These are phyloP conservation scores for Colletotrichum sp. DNA, from an alignment of 2,329 filamentous ascomycete species.

Conservation along the genomic window DNA sequence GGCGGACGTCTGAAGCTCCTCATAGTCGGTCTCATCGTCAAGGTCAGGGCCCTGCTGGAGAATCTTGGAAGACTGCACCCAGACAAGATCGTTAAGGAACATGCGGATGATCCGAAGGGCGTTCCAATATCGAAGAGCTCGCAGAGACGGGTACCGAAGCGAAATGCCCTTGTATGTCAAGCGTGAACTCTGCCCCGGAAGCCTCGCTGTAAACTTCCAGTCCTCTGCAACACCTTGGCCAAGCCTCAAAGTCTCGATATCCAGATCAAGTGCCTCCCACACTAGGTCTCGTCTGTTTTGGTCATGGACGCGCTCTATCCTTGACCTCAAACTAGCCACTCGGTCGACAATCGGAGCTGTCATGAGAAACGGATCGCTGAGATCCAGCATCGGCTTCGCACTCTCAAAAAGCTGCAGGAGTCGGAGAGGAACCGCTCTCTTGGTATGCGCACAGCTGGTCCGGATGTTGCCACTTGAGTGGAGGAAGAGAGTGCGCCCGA, in stretches of 20 bases:
- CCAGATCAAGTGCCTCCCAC: conserved; percentile 24
- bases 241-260: conserved; percentile 14
- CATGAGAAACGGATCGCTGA: conserved; percentile 14
- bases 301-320: neutral
- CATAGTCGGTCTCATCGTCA: neutral
- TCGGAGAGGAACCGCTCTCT: conserved; percentile 22
- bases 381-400: conserved; percentile 14
- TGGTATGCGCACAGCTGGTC: conserved; percentile 29
- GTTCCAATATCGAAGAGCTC: conserved; percentile 29
- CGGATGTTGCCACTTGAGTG: conserved; percentile 31
- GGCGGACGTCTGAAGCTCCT: conserved; percentile 3
- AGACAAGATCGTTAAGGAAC: conserved; percentile 26
- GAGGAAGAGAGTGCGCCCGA: conserved; percentile 25
- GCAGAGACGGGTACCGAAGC: conserved; percentile 23
- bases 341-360: conserved; percentile 23
- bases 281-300: conserved; percentile 12
- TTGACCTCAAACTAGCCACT: conserved; percentile 22
- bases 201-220: conserved; percentile 7
- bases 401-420: conserved; percentile 23
- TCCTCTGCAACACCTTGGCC: neutral
- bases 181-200: neutral
- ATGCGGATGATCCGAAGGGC: conserved; percentile 27
- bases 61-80: neutral
- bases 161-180: conserved; percentile 23
- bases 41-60: neutral